A percentile compares a stretch with the other conserved stretches of the same genome.
These are phyloP conservation scores for Xylariomycetidae sp. DNA, from an alignment of 2,329 filamentous ascomycete species.

Conservation along the genomic window DNA sequence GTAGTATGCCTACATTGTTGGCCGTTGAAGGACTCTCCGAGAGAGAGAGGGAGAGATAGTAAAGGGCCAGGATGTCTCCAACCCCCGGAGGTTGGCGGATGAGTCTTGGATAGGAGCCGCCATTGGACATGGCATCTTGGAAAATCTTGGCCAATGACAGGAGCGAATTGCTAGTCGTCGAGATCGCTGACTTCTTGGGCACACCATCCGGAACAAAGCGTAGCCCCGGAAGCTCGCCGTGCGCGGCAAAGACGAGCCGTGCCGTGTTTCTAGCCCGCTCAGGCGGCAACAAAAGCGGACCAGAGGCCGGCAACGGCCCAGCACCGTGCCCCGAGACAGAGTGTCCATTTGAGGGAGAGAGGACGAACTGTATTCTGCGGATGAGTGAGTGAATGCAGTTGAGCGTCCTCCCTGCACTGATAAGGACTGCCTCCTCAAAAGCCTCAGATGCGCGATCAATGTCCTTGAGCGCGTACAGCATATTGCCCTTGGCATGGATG, in stretches of 20 bases:
- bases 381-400: conserved; percentile 74
- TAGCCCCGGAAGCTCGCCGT: conserved; percentile 75
- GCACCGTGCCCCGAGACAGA: conserved; percentile 20
- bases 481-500: conserved; percentile 96
- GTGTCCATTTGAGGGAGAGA: conserved; percentile 44
- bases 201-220: conserved; percentile 63
- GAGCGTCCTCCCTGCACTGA: conserved; percentile 68
- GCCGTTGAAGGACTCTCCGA: conserved; percentile 96
- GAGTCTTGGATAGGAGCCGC: conserved; percentile 47
- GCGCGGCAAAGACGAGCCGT: conserved; percentile 70
- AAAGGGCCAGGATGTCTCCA: conserved; percentile 86
- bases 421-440: conserved; percentile 91
- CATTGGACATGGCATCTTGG: conserved; percentile 86
- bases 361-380: conserved; percentile 64
- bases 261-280: conserved; percentile 79
- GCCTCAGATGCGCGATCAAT: conserved; percentile 74
- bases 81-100: conserved; percentile 67
- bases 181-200: conserved; percentile 72
- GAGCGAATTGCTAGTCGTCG: conserved; percentile 92
- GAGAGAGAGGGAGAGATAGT: conserved; percentile 89
- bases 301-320: conserved; percentile 30
- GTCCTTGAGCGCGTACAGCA: conserved; percentile 86
- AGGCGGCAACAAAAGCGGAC: conserved; percentile 74
- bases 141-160: conserved; percentile 96
- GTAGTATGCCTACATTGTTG: conserved; percentile 93